Evolutionary conservation across 2,329 filamentous ascomycete species (phyloP).

Genomic region (Pochonia chlamydosporia): DNA sequence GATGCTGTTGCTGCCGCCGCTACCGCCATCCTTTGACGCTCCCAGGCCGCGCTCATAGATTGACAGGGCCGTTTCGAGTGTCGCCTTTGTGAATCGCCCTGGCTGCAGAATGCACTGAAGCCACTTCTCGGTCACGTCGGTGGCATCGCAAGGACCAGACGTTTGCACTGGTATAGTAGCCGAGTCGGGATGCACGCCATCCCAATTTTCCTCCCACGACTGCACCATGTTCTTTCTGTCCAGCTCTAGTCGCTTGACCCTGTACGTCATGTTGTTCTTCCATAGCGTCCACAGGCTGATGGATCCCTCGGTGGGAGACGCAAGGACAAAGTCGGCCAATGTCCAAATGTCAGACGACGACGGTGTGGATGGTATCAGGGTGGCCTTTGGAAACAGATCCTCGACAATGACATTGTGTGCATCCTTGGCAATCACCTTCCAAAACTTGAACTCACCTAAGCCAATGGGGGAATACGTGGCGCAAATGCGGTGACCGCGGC

Average conservation of each 20-base stretch:
- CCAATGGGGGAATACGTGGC: constrained; percentile 86
- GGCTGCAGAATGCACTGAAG: constrained; percentile 76
- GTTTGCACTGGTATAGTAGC: constrained; percentile 47
- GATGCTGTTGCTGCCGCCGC: constrained; percentile 13
- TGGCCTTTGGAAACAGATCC: constrained; percentile 60
- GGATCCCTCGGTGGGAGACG: constrained; percentile 45
- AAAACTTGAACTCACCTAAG: constrained; percentile 90
- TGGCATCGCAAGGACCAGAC: constrained; percentile 57
- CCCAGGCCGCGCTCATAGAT: constrained; percentile 68
- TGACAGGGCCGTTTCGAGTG: constrained; percentile 74
- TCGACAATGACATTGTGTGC: constrained; percentile 59
- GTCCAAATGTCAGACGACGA: constrained; percentile 74
- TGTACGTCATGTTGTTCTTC: constrained; percentile 78
- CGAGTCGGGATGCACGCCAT: constrained; percentile 57
- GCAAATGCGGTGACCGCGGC: constrained; percentile 49
- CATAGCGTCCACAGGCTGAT: constrained; percentile 70
- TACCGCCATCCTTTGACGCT: constrained; percentile 20
- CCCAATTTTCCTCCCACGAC: constrained; percentile 66
- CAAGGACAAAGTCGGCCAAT: constrained; percentile 67
- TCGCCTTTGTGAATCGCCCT: constrained; percentile 71
- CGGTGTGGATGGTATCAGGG: constrained; percentile 61
- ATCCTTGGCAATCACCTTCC: constrained; percentile 63
- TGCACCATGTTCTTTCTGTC: constrained; percentile 56
- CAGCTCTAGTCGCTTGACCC: constrained; percentile 68
- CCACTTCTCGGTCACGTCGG: constrained; percentile 79